Evolutionary conservation across 345 rosid genomes (phyloP), one percentile per base, ranked within the genome.

Genomic region (Salix purpurea): DNA sequence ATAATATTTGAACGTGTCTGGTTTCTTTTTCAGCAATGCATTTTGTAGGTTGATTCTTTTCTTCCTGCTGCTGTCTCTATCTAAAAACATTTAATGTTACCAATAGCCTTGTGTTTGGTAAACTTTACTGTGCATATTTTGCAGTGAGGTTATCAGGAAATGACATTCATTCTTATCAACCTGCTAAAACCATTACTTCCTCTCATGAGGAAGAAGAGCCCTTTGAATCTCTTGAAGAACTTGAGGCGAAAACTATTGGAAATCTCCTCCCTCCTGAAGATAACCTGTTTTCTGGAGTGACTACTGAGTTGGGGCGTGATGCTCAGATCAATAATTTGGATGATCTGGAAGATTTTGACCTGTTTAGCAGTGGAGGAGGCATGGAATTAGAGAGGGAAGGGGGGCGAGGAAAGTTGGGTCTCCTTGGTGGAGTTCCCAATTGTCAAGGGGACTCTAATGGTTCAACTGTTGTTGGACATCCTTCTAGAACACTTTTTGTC

Each of bases 231-330:
- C 86, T 88, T 76, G 88, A 93, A 88, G 98, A 94, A 78, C 86
- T 93, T 75, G 98, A 96, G 88, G 97, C 96, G 9, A 90, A 87
- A 77, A 91, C 97, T 73, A 93, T 95, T 71, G 94, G 97, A 60
- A 89, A 91, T 88, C 97, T 95, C 73, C 98, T 95, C 71, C 99
- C 99, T 69, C 88, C 91, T 83, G 99, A 95, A 65, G 99, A 91
- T 86, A 97, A 91, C 74, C 87, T 95, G 50, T 90, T 95, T 78
- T 88, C 99, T 42, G 99, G 96, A 76, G 90, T 95, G 84, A 89
- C 85, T 85, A 92, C 87, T 79, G 92, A 83, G 42, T 80, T 85
- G 72, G 91, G 86, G 69, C 84, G 76, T 73, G 81, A 74, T 46
- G 30, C 74, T 67, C 68, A 34, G 7, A 11, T 75, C 73, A 69